phyloP scores from a whole-genome alignment of 345 rosid genomes.

The Populus euphratica region DNA sequence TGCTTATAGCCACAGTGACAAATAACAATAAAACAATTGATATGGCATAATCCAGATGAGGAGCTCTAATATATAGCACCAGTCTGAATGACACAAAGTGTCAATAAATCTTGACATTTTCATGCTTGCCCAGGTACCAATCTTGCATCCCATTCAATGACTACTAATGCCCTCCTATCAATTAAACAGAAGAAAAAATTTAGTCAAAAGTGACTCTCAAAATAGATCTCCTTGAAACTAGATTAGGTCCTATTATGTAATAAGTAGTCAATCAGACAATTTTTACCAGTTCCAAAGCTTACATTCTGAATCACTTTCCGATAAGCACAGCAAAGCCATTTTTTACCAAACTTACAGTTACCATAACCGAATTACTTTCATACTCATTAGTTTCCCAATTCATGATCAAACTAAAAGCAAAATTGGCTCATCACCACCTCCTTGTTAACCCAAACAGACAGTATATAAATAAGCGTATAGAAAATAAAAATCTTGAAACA shows the following conservation, averaged over 20 bases:
- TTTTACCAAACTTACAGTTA: background rate
- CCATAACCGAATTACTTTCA: background rate
- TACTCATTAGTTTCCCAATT: background rate
- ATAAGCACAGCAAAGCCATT: background rate
- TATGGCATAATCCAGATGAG: background rate
- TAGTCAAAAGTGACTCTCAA: background rate
- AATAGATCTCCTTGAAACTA: background rate
- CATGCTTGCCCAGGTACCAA: background rate
- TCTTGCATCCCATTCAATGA: background rate
- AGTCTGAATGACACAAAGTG: background rate
- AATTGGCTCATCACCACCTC: background rate
- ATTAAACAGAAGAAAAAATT: background rate
- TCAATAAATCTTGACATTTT: background rate
- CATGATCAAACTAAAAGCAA: background rate
- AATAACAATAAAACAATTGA: background rate
- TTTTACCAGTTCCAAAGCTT: too few species aligned
- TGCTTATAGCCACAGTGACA: background rate
- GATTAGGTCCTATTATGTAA: background rate
- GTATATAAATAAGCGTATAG: background rate
- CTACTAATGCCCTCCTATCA: background rate
- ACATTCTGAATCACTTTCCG: background rate
- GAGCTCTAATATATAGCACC: background rate
- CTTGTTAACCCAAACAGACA: background rate
- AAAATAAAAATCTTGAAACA: background rate
- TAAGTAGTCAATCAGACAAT: too few species aligned